Evolutionary conservation across 192 early-diverging fungal genomes (phyloP).

Genomic region (Dimargaris xerosporica): DNA sequence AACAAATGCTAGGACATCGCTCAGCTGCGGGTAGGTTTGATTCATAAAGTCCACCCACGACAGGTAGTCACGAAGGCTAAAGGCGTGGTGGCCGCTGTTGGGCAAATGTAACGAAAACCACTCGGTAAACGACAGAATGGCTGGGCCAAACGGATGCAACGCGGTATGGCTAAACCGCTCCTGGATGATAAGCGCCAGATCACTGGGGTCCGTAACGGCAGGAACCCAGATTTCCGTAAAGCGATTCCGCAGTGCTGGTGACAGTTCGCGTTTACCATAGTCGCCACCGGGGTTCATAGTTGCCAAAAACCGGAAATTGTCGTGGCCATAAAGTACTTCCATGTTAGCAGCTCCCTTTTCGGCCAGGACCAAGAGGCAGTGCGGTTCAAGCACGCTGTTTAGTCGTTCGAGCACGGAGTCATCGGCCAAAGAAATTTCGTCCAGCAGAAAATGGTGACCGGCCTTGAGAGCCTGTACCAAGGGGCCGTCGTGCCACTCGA

Average conservation of each 20-base stretch:
- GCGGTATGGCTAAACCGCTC: conserved; percentile 28
- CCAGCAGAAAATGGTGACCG: conserved; percentile 82
- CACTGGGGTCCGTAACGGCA: conserved; percentile 57
- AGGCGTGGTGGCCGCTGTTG: conserved; percentile 19
- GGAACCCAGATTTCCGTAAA: conserved; percentile 98
- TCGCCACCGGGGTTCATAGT: conserved; percentile 99
- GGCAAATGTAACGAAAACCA: conserved; percentile 37
- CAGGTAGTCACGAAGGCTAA: conserved; percentile 83
- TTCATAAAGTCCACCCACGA: conserved; percentile 83
- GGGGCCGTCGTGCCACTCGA: conserved; percentile 96
- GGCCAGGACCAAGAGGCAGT: conserved; percentile 67
- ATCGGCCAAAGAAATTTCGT: conserved; percentile 97
- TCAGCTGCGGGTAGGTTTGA: conserved; percentile 29
- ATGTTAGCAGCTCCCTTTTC: conserved; percentile 63
- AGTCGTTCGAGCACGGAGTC: conserved; percentile 95
- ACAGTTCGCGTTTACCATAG: conserved; percentile 97
- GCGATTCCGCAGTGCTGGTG: conserved; percentile 90
- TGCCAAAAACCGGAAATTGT: conserved; percentile 80
- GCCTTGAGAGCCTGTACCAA: conserved; percentile 76
- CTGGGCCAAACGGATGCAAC: conserved; percentile 27
- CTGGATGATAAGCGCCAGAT: conserved; percentile 50
- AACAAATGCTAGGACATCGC: conserved; percentile 37
- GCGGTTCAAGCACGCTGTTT: conserved; percentile 86
- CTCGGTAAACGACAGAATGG: conserved; percentile 68
- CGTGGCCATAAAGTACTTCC: conserved; percentile 46